Percentiles rank a stretch among this genome's conserved stretches.
These are phyloP conservation scores for Stentor roeselii DNA, from an alignment of 73 alveolate genomes.

Conservation along the genomic window DNA sequence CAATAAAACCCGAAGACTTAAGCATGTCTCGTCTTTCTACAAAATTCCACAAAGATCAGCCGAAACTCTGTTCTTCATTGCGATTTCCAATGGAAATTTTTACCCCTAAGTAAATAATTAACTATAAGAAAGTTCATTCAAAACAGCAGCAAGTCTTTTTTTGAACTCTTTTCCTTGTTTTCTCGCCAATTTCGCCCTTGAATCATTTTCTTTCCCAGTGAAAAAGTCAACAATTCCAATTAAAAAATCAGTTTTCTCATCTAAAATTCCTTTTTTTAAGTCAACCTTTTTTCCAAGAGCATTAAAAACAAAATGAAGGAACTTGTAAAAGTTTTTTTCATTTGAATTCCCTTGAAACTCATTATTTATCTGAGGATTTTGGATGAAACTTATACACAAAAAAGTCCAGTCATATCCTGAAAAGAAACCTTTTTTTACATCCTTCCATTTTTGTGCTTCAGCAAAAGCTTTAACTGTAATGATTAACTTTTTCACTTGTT, in stretches of 20 bases:
- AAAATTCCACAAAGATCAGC: too few species aligned
- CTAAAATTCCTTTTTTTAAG: background rate
- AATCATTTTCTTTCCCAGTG: background rate
- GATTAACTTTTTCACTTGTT: too few species aligned
- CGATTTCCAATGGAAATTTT: too few species aligned
- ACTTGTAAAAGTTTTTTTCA: background rate
- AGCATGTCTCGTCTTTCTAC: too few species aligned
- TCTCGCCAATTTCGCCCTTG: background rate
- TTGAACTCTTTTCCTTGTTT: background rate
- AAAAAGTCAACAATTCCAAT: background rate
- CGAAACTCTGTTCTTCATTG: too few species aligned
- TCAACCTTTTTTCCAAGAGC: background rate
- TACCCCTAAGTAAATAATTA: too few species aligned
- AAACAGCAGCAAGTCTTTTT: too few species aligned
- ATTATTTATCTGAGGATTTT: background rate
- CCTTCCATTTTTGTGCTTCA: background rate
- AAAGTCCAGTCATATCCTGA: slow-evolving; percentile 1
- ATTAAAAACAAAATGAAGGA: background rate
- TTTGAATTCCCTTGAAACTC: too few species aligned
- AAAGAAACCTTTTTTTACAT: background rate
- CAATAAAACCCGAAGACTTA: too few species aligned
- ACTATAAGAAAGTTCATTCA: too few species aligned
- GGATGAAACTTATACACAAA: background rate
- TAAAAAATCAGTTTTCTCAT: background rate
- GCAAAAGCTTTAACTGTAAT: background rate